phyloP scores from a whole-genome alignment of 176 grass and related monocot species.

The Oryza punctata region DNA sequence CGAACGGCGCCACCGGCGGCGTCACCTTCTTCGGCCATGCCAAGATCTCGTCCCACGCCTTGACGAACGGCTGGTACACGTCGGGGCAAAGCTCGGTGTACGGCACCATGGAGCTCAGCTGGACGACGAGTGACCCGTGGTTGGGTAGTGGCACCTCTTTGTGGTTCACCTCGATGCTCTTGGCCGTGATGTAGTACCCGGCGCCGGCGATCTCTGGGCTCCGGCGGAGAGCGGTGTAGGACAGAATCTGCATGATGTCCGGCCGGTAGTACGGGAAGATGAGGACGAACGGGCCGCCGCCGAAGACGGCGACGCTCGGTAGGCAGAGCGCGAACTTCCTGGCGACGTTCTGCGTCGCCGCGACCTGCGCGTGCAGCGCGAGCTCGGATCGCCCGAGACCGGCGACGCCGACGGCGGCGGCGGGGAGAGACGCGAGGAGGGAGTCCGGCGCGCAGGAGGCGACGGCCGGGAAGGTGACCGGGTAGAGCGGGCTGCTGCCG shows the following conservation, averaged over 20 bases:
- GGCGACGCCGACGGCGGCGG: constrained; percentile 44
- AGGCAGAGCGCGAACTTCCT: constrained; percentile 69
- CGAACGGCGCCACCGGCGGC: constrained; percentile 39
- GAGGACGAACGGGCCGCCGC: constrained; percentile 40
- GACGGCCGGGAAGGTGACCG: constrained; percentile 26
- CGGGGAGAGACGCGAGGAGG: constrained; percentile 34
- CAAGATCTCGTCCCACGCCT: background rate
- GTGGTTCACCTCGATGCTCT: constrained; percentile 30
- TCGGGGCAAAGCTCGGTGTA: constrained; percentile 47
- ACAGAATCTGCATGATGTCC: constrained; percentile 18
- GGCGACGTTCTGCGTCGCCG: constrained; percentile 35
- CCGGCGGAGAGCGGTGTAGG: constrained; percentile 22
- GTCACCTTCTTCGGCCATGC: too few species aligned
- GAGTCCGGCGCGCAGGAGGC: constrained; percentile 47
- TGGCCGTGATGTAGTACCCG: constrained; percentile 43
- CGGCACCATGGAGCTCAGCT: constrained; percentile 24
- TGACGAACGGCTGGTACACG: constrained; percentile 47
- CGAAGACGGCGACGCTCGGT: constrained; percentile 56
- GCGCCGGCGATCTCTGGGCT: background rate
- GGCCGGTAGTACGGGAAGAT: background rate
- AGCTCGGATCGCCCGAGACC: constrained; percentile 47
- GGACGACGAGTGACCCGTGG: background rate
- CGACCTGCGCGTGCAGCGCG: constrained; percentile 49
- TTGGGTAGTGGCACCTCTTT: background rate
- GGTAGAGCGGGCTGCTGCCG: constrained; percentile 48